Evolutionary conservation across 257 asterid species (phyloP).

Genomic region (Gentiana straminea): DNA sequence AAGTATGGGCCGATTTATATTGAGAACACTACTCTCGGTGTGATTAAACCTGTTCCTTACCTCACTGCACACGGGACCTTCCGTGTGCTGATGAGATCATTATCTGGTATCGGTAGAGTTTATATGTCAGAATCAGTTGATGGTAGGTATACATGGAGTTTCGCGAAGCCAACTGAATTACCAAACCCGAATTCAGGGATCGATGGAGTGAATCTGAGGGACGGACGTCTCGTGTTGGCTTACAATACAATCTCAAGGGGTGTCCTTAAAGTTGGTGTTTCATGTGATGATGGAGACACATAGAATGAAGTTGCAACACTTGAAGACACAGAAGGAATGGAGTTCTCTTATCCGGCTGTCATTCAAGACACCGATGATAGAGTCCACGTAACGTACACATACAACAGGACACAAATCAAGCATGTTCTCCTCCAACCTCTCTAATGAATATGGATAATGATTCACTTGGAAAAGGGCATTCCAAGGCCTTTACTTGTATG

Average conservation of each 20-base stretch:
- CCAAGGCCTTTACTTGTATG: no score
- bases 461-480: not conserved
- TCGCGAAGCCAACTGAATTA: conserved; percentile 58
- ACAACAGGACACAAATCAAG: conserved; percentile 80
- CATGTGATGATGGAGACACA: conserved; percentile 73
- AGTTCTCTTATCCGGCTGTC: conserved; percentile 95
- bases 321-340: conserved; percentile 66
- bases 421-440: conserved; percentile 51
- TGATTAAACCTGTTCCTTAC: conserved; percentile 90
- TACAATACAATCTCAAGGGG: conserved; percentile 83
- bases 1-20: conserved; percentile 87
- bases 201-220: conserved; percentile 81
- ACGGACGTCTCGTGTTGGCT: conserved; percentile 68
- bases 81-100: conserved; percentile 76
- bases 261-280: conserved; percentile 65
- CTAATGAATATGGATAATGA: conserved; percentile 7
- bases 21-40: conserved; percentile 43
- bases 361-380: conserved; percentile 67
- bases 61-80: conserved; percentile 62
- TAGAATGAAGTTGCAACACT: conserved; percentile 67
- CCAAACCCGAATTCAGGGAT: conserved; percentile 97
- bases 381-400: conserved; percentile 84
- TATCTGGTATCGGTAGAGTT: conserved; percentile 41
- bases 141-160: conserved; percentile 84
- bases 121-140: conserved; percentile 84